Evolutionary conservation across 1,139 yeast genomes (phyloP), one percentile per base, ranked within the genome.

Genomic region (Saccharomyces hybrid): DNA sequence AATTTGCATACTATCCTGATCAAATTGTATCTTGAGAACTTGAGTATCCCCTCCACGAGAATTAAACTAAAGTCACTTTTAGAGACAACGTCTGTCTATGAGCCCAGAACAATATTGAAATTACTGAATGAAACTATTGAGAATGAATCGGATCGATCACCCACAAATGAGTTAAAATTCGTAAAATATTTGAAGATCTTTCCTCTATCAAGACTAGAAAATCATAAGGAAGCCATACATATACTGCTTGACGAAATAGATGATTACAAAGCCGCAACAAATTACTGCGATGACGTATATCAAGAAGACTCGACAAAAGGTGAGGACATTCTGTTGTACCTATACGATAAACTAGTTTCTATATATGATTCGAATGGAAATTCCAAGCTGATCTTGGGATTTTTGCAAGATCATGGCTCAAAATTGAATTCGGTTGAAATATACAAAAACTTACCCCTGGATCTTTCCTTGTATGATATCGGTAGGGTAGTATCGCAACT

Each of bases 181-280:
- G 60, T 77, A 4, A 62, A 72, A 26, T 71, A 72, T 16, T 65
- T 87, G 50, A 77, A 82, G 47, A 81, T 88, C 0, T 77, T 80
- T 51, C 79, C 91, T 2, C 76, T 85, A 55, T 78, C 78, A 47
- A 76, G 81, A 58, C 68, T 86, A 48, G 84, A 82, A 1, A 82
- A 81, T 55, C 89, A 88, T 63, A 77, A 78, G 13, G 78, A 81
- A 51, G 84, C 91, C 0, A 73, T 93, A 28, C 81, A 81, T 57
- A 80, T 88, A 1, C 75, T 83, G 49, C 82, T 81, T 54, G 77
- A 78, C 54, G 82, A 83, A 46, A 70, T 89, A 50, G 72, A 79
- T 13, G 86, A 86, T 63, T 77, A 81, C 54, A 72, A 73, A 26
- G 74, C 75, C 16, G 87, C 95, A 0, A 78, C 86, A 58, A 70